phyloP scores from a whole-genome alignment of 805 yeast species.

The Teunomyces atbi region DNA sequence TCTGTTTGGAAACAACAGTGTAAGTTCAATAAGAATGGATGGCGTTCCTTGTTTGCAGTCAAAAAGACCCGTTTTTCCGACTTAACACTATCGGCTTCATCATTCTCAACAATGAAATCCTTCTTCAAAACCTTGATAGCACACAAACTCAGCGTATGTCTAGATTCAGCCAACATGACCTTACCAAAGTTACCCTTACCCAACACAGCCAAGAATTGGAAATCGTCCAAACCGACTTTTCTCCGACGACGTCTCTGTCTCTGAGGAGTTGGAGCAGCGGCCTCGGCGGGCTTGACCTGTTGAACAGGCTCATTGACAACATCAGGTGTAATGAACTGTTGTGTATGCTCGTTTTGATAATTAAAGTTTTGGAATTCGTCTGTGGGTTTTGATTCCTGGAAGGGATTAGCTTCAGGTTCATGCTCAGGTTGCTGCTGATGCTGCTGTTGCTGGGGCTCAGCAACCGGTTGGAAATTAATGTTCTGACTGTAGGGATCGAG shows the following conservation, averaged over 20 bases:
- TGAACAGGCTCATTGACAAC: slow-evolving; percentile 1
- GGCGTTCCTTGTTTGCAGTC: slow-evolving; percentile 80
- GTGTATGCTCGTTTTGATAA: slow-evolving; percentile 22
- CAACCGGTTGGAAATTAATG: slow-evolving; percentile 4
- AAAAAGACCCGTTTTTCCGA: slow-evolving; percentile 91
- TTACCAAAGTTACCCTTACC: slow-evolving; percentile 99
- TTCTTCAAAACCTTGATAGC: slow-evolving; percentile 97
- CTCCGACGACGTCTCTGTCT: slow-evolving; percentile 48
- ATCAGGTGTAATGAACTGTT: slow-evolving; percentile 15
- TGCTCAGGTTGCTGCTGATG: not conserved
- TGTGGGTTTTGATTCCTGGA: slow-evolving; percentile 7
- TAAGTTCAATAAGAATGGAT: slow-evolving; percentile 88
- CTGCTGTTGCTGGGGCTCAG: not conserved
- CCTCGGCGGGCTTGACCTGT: not conserved
- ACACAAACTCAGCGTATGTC: slow-evolving; percentile 75
- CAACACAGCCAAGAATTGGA: slow-evolving; percentile 87
- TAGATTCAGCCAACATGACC: slow-evolving; percentile 94
- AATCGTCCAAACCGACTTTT: slow-evolving; percentile 90
- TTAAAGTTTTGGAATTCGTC: slow-evolving; percentile 23
- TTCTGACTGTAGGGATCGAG: slow-evolving; percentile 11
- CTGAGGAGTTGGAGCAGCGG: slow-evolving; percentile 15
- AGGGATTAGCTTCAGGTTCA: slow-evolving; percentile 6
- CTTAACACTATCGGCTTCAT: slow-evolving; percentile 91
- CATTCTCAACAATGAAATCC: slow-evolving; percentile 91
- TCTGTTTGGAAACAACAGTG: slow-evolving; percentile 98